Evolutionary conservation across 805 yeast genomes (phyloP).

Genomic region (Suhomyces sp.): DNA sequence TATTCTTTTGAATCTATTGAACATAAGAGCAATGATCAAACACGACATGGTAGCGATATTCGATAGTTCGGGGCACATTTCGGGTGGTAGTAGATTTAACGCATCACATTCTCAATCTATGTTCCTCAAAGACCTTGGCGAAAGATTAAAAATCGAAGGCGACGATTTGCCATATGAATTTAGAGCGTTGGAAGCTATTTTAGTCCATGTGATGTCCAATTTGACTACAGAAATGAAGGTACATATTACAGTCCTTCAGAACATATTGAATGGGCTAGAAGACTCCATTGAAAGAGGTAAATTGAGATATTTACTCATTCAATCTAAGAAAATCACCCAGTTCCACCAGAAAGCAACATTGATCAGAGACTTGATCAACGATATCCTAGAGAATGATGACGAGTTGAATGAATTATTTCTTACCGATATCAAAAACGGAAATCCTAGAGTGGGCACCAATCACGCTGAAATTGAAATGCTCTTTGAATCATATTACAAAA

Average conservation of each 20-base stretch:
- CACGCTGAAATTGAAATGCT: conserved; percentile 89
- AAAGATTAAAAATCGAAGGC: conserved; percentile 33
- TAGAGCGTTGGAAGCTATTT: conserved; percentile 83
- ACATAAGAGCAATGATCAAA: conserved; percentile 53
- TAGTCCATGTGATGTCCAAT: conserved; percentile 75
- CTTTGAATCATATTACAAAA: conserved; percentile 85
- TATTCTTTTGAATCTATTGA: conserved; percentile 47
- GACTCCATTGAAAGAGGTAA: conserved; percentile 77
- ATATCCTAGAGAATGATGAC: conserved; percentile 83
- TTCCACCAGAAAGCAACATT: conserved; percentile 82
- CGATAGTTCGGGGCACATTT: conserved; percentile 19
- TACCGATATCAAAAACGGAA: conserved; percentile 53
- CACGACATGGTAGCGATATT: conserved; percentile 54
- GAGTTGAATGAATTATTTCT: conserved; percentile 79
- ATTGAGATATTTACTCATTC: conserved; percentile 73
- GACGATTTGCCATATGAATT: conserved; percentile 76
- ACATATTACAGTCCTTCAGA: conserved; percentile 71
- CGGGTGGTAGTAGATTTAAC: conserved; percentile 35
- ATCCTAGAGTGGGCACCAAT: conserved; percentile 53
- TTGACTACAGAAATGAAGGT: conserved; percentile 85
- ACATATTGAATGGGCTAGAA: conserved; percentile 76
- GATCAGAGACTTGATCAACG: conserved; percentile 82
- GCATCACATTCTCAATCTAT: conserved; percentile 44
- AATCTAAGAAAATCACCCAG: conserved; percentile 78
- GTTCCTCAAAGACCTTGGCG: conserved; percentile 44